These are phyloP conservation scores for Beauveria caledonica DNA, from an alignment of 2,329 filamentous ascomycete species.

Conservation along the genomic window DNA sequence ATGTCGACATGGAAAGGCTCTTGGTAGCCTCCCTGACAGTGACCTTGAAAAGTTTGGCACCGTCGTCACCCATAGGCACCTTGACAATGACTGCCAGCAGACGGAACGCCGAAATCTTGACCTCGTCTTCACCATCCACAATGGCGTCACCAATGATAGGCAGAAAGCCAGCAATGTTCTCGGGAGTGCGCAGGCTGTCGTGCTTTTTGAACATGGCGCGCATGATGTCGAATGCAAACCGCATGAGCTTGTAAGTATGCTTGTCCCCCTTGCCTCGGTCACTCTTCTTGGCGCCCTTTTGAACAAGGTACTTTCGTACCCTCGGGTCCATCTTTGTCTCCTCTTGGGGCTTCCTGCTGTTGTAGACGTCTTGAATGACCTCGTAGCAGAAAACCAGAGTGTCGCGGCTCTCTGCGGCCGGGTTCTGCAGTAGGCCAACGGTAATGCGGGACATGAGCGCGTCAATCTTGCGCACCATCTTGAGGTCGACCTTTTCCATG, in stretches of 20 bases:
- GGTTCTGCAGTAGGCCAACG: conserved; percentile 74
- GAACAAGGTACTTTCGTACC: conserved; percentile 68
- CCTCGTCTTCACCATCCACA: conserved; percentile 78
- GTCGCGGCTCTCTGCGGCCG: conserved; percentile 68
- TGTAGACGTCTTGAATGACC: conserved; percentile 80
- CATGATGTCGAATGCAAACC: conserved; percentile 82
- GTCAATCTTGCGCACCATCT: conserved; percentile 82
- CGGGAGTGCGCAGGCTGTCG: conserved; percentile 67
- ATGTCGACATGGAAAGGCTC: conserved; percentile 66
- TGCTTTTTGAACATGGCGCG: conserved; percentile 81
- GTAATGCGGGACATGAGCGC: conserved; percentile 77
- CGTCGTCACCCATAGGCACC: conserved; percentile 69
- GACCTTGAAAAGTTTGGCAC: conserved; percentile 57
- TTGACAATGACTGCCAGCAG: conserved; percentile 80
- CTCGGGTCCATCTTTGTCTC: conserved; percentile 52
- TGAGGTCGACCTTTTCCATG: conserved; percentile 74
- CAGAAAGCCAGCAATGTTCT: conserved; percentile 77
- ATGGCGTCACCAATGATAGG: conserved; percentile 84
- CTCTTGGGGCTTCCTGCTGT: conserved; percentile 44
- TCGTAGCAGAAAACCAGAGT: conserved; percentile 94
- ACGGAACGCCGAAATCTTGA: conserved; percentile 80
- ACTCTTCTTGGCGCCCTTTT: conserved; percentile 68
- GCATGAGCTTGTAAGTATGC: conserved; percentile 77
- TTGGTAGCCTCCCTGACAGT: conserved; percentile 81
- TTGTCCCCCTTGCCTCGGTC: conserved; percentile 66